phyloP scores from a whole-genome alignment of 352 stramenopile genomes.

The Elongisporangium anandrum region DNA sequence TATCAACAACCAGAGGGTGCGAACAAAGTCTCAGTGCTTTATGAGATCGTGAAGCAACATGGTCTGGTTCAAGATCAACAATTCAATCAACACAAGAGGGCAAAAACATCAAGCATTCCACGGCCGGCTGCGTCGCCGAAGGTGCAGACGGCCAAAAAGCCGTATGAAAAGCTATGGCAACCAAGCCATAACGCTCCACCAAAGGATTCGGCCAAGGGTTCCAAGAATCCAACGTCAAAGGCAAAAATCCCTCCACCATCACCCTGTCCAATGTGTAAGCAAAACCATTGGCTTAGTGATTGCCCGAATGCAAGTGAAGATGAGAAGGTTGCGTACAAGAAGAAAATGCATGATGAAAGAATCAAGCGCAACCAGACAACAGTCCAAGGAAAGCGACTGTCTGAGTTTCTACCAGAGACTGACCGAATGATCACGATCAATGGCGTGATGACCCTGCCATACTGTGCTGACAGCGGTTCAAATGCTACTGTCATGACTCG shows the following conservation, averaged over 20 bases:
- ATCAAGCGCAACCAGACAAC: background rate
- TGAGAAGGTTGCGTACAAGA: background rate
- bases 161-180: too few species aligned
- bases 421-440: slow-evolving; percentile 1
- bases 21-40: slow-evolving; percentile 2
- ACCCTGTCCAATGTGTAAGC: slow-evolving; percentile 6
- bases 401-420: background rate
- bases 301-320: background rate
- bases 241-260: background rate
- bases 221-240: background rate
- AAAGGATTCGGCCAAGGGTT: background rate
- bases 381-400: slow-evolving; percentile 1
- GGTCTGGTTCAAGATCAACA: slow-evolving; percentile 4
- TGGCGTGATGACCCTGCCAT: slow-evolving; percentile 4
- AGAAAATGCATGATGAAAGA: background rate
- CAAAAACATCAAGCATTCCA: slow-evolving; percentile 2
- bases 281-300: slow-evolving; percentile 8
- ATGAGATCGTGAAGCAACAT: slow-evolving; percentile 7
- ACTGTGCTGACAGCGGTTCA: slow-evolving; percentile 7
- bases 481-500: background rate
- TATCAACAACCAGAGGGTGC: background rate
- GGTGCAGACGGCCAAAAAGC: too few species aligned
- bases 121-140: too few species aligned
- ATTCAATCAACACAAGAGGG: background rate
- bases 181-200: too few species aligned